These are phyloP conservation scores for Annona cherimola DNA, from an alignment of 164 flowering plant species.

Conservation along the genomic window DNA sequence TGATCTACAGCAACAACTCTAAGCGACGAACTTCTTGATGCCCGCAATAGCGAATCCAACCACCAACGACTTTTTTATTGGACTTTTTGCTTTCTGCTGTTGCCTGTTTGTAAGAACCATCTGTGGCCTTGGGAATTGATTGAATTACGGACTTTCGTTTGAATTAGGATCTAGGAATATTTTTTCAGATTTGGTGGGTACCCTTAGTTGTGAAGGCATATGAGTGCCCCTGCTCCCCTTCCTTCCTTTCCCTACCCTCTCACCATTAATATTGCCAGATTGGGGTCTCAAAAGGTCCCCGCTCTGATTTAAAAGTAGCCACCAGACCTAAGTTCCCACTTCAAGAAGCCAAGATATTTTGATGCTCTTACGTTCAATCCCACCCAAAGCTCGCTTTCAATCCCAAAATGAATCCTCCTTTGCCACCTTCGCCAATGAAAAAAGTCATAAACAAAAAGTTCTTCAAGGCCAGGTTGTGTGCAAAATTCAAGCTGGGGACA, in stretches of 20 bases:
- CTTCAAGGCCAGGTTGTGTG: constrained; percentile 75
- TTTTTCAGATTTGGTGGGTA: too few relatives aligned
- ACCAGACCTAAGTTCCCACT: constrained; percentile 27
- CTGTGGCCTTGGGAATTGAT: too few relatives aligned
- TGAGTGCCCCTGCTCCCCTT: neutral
- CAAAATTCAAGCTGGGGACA: constrained; percentile 42
- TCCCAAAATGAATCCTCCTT: constrained; percentile 23
- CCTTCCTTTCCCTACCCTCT: neutral
- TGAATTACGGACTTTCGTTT: too few relatives aligned
- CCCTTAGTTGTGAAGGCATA: neutral
- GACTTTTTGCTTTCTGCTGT: neutral
- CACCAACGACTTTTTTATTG: too few relatives aligned
- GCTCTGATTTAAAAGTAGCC: neutral
- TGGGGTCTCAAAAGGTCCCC: neutral
- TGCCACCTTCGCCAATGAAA: constrained; percentile 24
- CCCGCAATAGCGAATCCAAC: too few relatives aligned
- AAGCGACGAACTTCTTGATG: too few relatives aligned
- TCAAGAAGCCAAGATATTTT: constrained; percentile 43
- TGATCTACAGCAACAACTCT: too few relatives aligned
- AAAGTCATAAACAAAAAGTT: constrained; percentile 53
- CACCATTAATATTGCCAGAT: neutral
- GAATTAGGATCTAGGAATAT: too few relatives aligned
- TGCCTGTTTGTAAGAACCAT: constrained; percentile 4
- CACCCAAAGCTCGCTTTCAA: constrained; percentile 11
- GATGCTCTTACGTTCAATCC: constrained; percentile 21